These are phyloP conservation scores for Purshia tridentata DNA, from an alignment of 306 rosid genomes.

Conservation along the genomic window DNA sequence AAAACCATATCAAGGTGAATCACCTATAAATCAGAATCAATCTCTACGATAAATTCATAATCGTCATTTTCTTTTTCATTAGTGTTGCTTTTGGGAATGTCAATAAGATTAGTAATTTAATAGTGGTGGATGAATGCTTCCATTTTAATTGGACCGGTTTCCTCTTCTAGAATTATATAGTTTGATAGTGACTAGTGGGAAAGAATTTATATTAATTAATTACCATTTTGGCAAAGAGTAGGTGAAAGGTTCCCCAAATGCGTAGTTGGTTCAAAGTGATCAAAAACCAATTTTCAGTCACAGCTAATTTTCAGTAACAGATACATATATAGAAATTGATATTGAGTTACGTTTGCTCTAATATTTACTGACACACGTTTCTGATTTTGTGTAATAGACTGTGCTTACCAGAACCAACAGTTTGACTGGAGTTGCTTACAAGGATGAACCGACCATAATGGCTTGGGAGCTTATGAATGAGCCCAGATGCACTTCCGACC, in stretches of 20 bases:
- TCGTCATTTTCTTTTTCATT: background rate
- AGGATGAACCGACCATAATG: constrained; percentile 87
- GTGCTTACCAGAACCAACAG: constrained; percentile 74
- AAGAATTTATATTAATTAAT: background rate
- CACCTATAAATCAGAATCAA: background rate
- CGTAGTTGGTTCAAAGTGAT: background rate
- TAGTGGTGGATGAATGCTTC: background rate
- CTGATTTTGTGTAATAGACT: constrained; percentile 32
- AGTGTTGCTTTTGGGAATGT: background rate
- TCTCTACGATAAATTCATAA: background rate
- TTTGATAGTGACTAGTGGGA: too few species aligned
- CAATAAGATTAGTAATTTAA: background rate
- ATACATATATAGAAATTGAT: background rate
- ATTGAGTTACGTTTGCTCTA: background rate
- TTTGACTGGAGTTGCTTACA: constrained; percentile 71
- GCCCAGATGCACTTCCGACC: constrained; percentile 72
- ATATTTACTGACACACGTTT: background rate
- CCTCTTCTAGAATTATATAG: background rate
- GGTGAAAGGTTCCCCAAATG: background rate
- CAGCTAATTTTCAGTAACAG: background rate
- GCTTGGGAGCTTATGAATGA: constrained; percentile 99
- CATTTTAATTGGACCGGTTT: background rate
- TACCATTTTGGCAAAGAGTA: background rate
- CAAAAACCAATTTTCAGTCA: background rate
- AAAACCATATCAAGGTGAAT: constrained; percentile 76